phyloP scores from a whole-genome alignment of 306 rosid genomes.

The Cicer bijugum region DNA sequence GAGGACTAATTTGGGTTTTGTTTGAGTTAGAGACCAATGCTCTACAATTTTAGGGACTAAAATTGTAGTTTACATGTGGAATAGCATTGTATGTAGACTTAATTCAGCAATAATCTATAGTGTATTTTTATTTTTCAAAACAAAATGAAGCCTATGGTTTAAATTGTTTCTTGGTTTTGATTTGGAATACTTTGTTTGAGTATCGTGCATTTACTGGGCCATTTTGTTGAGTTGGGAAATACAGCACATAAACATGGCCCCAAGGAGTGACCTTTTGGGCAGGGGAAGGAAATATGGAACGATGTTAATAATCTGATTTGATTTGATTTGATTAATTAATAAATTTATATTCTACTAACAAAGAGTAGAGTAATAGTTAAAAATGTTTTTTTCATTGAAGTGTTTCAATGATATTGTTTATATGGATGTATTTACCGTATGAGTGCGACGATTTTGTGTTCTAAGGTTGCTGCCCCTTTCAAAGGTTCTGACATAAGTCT shows the following conservation, averaged over 20 bases:
- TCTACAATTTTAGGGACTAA: no score
- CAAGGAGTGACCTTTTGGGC: background rate
- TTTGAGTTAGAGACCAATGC: no score
- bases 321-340: conserved; percentile 10
- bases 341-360: background rate
- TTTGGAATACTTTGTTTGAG: conserved; percentile 3
- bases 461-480: background rate
- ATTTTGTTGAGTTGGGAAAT: conserved; percentile 26
- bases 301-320: background rate
- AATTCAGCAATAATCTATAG: background rate
- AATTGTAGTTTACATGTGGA: background rate
- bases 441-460: background rate
- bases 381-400: background rate
- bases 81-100: background rate
- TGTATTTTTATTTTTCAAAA: background rate
- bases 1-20: no score
- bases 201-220: background rate
- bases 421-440: background rate
- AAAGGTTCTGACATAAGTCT: background rate
- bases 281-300: background rate
- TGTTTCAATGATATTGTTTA: conserved; percentile 14
- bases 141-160: background rate
- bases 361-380: background rate
- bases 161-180: conserved; percentile 1
- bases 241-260: background rate